These are phyloP conservation scores for Dioscorea dumetorum DNA, from an alignment of 106 monocot species.

Conservation along the genomic window DNA sequence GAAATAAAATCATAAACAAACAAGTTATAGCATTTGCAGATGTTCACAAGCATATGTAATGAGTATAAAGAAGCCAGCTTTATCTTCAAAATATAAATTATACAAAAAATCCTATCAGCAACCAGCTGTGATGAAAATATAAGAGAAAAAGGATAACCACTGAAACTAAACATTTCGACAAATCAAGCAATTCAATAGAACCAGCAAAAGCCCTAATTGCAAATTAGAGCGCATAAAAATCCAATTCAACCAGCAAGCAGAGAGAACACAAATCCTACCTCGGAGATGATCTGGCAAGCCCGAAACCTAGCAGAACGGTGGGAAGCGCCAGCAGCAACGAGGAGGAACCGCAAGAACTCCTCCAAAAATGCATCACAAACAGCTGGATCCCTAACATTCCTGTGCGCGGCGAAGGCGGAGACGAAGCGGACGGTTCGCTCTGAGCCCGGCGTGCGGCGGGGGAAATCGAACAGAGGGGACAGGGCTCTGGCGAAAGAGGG, in stretches of 20 bases:
- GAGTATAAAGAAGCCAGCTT: no score
- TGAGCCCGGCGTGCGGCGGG: constrained; percentile 36
- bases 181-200: background rate
- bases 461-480: constrained; percentile 55
- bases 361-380: constrained; percentile 35
- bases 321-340: constrained; percentile 43
- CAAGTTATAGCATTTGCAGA: no score
- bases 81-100: no score
- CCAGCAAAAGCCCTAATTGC: background rate
- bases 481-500: constrained; percentile 49
- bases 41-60: no score
- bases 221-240: background rate
- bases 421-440: constrained; percentile 67
- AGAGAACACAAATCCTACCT: constrained; percentile 29
- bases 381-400: constrained; percentile 3
- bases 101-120: no score
- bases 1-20: no score
- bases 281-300: constrained; percentile 84
- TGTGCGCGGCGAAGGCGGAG: constrained; percentile 52
- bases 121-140: no score
- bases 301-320: constrained; percentile 60
- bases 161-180: background rate
- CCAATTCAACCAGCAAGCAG: no score
- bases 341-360: constrained; percentile 62
- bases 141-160: no score